Evolutionary conservation across 768 basidiomycete species (phyloP).

Genomic region (Tricholoma flavovirens): DNA sequence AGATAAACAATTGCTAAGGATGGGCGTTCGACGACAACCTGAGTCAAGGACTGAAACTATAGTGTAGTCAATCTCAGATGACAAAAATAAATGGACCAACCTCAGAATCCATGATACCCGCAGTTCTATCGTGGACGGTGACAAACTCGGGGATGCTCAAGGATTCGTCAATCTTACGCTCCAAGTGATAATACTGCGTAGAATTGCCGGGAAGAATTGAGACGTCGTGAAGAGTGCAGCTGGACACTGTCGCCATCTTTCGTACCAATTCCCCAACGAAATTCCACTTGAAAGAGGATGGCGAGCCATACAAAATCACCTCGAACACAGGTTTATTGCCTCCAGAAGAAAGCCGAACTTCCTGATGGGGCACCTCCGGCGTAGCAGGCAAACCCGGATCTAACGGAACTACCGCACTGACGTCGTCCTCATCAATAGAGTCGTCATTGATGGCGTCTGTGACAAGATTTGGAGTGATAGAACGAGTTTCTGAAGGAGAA

Average conservation of each 20-base stretch:
- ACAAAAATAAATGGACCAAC: constrained; percentile 30
- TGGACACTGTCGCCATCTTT: constrained; percentile 42
- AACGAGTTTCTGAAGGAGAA: constrained; percentile 29
- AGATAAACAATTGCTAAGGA: constrained; percentile 68
- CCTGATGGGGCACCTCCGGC: constrained; percentile 31
- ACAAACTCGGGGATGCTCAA: constrained; percentile 25
- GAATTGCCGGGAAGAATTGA: constrained; percentile 19
- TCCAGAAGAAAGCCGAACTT: constrained; percentile 17
- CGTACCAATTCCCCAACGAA: constrained; percentile 55
- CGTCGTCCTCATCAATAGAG: constrained; percentile 5
- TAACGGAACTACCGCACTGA: constrained; percentile 11
- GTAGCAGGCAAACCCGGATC: constrained; percentile 30
- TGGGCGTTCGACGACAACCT: constrained; percentile 34
- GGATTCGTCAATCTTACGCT: constrained; percentile 20
- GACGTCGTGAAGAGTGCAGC: constrained; percentile 23
- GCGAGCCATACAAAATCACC: constrained; percentile 62
- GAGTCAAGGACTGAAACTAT: constrained; percentile 36
- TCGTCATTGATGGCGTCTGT: constrained; percentile 17
- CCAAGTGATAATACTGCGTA: constrained; percentile 25
- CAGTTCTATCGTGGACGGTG: constrained; percentile 34
- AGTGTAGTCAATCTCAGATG: constrained; percentile 30
- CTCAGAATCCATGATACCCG: constrained; percentile 17
- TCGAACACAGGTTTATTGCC: constrained; percentile 41
- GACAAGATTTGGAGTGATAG: constrained; percentile 20
- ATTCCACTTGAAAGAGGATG: constrained; percentile 54